These are phyloP conservation scores for Quercus gilva DNA, from an alignment of 306 rosid genomes.

Conservation along the genomic window DNA sequence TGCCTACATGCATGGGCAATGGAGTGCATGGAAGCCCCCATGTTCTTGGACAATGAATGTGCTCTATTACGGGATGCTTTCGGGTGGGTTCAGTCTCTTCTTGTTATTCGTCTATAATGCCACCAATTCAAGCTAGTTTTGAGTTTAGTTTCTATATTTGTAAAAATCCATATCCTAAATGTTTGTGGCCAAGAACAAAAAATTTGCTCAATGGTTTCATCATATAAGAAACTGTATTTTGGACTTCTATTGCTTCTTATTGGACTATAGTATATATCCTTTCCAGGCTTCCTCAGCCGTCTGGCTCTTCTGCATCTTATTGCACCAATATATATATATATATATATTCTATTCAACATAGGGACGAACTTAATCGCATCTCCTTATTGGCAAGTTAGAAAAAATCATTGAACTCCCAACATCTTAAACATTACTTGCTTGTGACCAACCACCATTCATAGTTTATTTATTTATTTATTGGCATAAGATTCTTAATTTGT, in stretches of 20 bases:
- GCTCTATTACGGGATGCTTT: conserved; percentile 83
- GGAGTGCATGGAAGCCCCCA: conserved; percentile 98
- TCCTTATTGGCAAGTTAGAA: too few species aligned
- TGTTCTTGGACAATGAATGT: conserved; percentile 93
- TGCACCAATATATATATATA: background rate
- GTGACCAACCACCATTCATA: background rate
- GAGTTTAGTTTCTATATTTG: background rate
- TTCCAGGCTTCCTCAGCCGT: background rate
- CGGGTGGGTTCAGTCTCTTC: conserved; percentile 53
- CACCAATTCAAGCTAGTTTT: background rate
- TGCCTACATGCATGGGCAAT: conserved; percentile 99
- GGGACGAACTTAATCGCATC: too few species aligned
- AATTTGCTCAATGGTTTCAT: background rate
- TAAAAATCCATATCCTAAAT: background rate
- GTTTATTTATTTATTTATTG: background rate
- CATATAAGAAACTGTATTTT: background rate
- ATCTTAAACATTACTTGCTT: background rate
- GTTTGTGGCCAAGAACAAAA: background rate
- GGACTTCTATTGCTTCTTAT: background rate
- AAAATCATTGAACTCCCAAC: too few species aligned
- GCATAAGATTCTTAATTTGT: too few species aligned
- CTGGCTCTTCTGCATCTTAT: background rate
- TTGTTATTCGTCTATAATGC: conserved; percentile 9
- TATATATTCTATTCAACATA: too few species aligned
- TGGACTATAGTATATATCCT: background rate